These are phyloP conservation scores for Talaromyces marneffei DNA, from an alignment of 2,329 filamentous ascomycete genomes.

Conservation along the genomic window DNA sequence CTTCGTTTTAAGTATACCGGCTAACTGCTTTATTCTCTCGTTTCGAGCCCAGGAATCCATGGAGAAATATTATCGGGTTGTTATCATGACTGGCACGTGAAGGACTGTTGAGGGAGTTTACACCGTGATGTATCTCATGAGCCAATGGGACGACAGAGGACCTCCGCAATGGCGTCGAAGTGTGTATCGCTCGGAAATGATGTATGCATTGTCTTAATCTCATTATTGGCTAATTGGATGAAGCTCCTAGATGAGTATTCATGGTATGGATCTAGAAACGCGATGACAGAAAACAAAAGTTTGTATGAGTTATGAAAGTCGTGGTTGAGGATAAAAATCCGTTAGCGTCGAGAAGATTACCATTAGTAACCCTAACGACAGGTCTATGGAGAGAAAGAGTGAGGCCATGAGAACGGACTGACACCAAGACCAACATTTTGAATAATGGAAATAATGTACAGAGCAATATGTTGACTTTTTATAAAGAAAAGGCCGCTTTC, in stretches of 20 bases:
- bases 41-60: conserved; percentile 1
- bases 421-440: too few relatives aligned
- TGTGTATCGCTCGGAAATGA: not conserved
- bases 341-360: not conserved
- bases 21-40: not conserved
- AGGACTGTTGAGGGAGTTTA: not conserved
- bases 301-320: not conserved
- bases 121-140: not conserved
- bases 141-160: not conserved
- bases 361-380: not conserved
- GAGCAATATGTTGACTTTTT: too few relatives aligned
- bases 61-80: not conserved
- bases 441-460: too few relatives aligned
- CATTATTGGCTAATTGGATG: not conserved
- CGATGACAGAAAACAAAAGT: not conserved
- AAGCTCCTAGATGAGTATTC: not conserved
- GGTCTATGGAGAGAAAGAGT: too few relatives aligned
- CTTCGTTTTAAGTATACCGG: not conserved
- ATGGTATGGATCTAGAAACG: too few relatives aligned
- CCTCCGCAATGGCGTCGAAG: not conserved
- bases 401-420: too few relatives aligned
- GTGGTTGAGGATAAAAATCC: not conserved
- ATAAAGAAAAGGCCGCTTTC: too few relatives aligned
- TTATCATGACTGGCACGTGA: not conserved
- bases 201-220: not conserved